Evolutionary conservation across 1,284 basidiomycete species (phyloP).

Genomic region (Leccinum insolens): DNA sequence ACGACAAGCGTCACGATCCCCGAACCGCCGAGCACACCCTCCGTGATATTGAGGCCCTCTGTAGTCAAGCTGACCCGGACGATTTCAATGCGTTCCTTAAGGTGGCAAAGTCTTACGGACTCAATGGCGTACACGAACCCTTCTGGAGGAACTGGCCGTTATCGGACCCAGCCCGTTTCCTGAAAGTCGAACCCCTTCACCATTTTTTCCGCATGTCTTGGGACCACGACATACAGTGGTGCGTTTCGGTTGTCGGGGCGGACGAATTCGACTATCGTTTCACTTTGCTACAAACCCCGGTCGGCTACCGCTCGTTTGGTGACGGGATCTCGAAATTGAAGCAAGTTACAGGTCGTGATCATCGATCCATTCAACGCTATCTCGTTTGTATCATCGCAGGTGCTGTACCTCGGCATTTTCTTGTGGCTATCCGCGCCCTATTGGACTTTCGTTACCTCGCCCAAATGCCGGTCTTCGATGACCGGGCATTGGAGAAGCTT

Average conservation of each 20-base stretch:
- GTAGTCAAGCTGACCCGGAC: neutral
- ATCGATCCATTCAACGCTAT: neutral
- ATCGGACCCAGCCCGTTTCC: neutral
- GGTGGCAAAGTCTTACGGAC: neutral
- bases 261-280: neutral
- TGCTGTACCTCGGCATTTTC: neutral
- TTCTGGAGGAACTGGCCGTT: slow-evolving; percentile 4
- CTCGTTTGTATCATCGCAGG: neutral
- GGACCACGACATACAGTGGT: slow-evolving; percentile 5
- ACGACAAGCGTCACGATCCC: neutral
- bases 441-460: neutral
- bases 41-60: neutral
- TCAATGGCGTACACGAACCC: neutral
- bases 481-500: neutral
- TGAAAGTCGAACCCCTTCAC: neutral
- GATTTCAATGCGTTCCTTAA: neutral
- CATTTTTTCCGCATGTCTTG: neutral
- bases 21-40: neutral
- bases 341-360: neutral
- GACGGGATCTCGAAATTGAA: neutral
- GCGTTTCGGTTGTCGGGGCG: neutral
- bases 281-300: neutral
- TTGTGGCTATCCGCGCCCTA: too few species aligned
- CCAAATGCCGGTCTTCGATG: neutral
- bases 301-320: neutral